Base-by-base conservation (phyloP, 495 filamentous ascomycete genomes). In the Terfezia boudieri region DNA sequence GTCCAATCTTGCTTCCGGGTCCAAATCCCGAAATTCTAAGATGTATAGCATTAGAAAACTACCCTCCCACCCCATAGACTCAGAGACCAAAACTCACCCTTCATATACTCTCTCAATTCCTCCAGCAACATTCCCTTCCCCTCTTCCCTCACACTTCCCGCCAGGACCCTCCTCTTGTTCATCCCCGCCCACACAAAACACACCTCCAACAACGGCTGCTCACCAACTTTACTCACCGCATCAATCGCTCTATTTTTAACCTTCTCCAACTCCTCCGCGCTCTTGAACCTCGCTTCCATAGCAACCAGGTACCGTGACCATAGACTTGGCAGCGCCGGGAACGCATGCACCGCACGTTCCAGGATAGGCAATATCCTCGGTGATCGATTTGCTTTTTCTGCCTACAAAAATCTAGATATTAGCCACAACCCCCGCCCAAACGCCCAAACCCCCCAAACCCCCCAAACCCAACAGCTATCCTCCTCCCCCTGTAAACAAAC, bases 221-320 rank as follows among this genome's bases (percentile, higher is more conserved):
- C 49, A 49, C 74, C 75, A 52, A 74, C 73, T 59, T 82, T 79
- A 10, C 23, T 32, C 11, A 94, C 75, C 20, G 88, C 72, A 8
- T 81, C 80, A 9, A 87, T 95, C 4, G 90, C 90, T 50, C 76
- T 81, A 64, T 96, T 86, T 65, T 98, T 98, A 63, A 94, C 86
- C 37, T 78, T 71, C 58, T 88, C 83, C 46, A 96, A 83, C 32
- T 80, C 81, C n/a, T 78, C 66, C 60, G 87, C 93, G 2, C 78
- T 70, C 60, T 78, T 74, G 14, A 77, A 75, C 53, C 82, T 81
- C 36, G 78, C 76, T 69, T 95, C 90, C 10, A 83, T 79, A 17
- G 77, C 81, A 51, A 95, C 67, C 16, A 98, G 78, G 56, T 86
- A 86, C 57, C 86, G 79, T 4, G 88, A 82, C 90, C 90, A 98